These are phyloP conservation scores for Colletotrichum horii DNA, from an alignment of 2,329 filamentous ascomycete species.

Conservation along the genomic window DNA sequence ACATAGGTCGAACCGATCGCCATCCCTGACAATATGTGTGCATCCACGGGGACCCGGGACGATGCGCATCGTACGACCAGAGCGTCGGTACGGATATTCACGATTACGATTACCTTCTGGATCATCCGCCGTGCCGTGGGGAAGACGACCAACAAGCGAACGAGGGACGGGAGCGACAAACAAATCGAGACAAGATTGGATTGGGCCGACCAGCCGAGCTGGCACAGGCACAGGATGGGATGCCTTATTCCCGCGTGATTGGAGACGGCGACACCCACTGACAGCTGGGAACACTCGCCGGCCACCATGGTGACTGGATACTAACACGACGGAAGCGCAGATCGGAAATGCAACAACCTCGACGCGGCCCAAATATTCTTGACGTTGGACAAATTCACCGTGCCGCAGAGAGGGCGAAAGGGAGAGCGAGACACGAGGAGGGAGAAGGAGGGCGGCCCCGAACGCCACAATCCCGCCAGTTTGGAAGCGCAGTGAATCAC, in stretches of 20 bases:
- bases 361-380: background rate
- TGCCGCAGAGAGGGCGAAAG: background rate
- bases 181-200: background rate
- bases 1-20: slow-evolving; percentile 1
- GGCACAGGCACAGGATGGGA: background rate
- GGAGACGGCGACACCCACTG: background rate
- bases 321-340: background rate
- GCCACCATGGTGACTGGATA: background rate
- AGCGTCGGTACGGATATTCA: background rate
- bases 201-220: background rate
- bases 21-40: slow-evolving; percentile 4
- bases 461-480: slow-evolving; percentile 8
- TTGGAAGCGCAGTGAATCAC: background rate
- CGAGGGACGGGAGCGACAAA: background rate
- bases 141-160: background rate
- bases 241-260: background rate
- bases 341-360: background rate
- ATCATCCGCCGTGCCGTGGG: background rate
- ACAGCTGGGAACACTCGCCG: background rate
- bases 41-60: background rate
- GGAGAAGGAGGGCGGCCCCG: background rate
- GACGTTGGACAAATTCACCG: background rate
- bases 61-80: slow-evolving; percentile 6
- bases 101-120: background rate
- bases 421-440: background rate